Conservation (phyloP, 352 stramenopile species). For the Saprolegnia diclina region DNA sequence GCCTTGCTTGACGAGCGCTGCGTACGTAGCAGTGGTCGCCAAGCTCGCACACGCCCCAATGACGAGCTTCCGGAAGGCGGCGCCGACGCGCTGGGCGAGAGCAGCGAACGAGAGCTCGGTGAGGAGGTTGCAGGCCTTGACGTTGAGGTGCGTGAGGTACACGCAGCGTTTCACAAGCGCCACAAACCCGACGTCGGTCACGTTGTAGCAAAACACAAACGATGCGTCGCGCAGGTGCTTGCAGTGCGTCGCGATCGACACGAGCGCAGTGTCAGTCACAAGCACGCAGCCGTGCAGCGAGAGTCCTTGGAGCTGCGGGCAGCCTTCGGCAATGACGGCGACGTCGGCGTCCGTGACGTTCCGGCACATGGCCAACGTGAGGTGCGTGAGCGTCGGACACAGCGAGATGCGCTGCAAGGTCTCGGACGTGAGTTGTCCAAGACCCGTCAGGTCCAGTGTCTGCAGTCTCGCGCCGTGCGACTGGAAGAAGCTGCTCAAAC, state of each 20-base stretch:
- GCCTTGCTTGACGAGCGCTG: constrained; percentile 49
- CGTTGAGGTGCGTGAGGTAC: constrained; percentile 62
- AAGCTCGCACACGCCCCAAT: constrained; percentile 66
- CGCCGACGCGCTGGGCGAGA: constrained; percentile 30
- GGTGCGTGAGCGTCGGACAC: constrained; percentile 42
- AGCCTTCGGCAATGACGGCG: constrained; percentile 37
- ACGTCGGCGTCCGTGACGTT: constrained; percentile 55
- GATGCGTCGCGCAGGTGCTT: constrained; percentile 50
- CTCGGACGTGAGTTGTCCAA: constrained; percentile 44
- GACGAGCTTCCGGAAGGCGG: constrained; percentile 44
- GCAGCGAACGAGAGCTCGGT: constrained; percentile 50
- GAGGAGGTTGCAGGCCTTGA: constrained; percentile 85
- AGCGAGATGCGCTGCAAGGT: constrained; percentile 58
- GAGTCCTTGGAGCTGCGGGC: constrained; percentile 40
- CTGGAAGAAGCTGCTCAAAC: constrained; percentile 34
- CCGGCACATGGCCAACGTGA: constrained; percentile 77
- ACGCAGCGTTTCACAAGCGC: constrained; percentile 46
- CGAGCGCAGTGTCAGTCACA: constrained; percentile 55
- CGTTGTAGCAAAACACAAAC: constrained; percentile 84
- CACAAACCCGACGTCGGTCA: constrained; percentile 63
- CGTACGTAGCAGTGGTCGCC: constrained; percentile 54
- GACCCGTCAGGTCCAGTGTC: constrained; percentile 51
- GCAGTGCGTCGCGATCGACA: constrained; percentile 37
- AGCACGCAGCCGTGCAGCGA: constrained; percentile 57
- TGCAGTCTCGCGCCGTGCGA: constrained; percentile 46